Evolutionary conservation across 2,329 filamentous ascomycete genomes (phyloP), one percentile per base, ranked within the genome.

Genomic region (Fusarium musae): DNA sequence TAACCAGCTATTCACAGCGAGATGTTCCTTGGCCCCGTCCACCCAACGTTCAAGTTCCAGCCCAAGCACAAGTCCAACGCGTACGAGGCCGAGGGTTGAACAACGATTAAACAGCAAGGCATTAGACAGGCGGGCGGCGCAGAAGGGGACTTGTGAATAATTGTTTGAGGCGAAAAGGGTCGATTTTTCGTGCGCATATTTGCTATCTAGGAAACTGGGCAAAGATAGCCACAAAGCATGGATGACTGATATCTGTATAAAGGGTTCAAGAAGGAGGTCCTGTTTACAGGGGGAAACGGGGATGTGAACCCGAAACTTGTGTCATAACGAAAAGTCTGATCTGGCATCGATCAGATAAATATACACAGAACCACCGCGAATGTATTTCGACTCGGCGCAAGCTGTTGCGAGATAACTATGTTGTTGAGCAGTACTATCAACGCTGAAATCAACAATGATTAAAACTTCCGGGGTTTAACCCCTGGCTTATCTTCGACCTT

Each of bases 1-100:
- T 78, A 70, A 79, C 49, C 17, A 49, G 28, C 16, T 28, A 37
- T 78, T 46, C 70, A 58, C 68, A 97, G 96, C 82, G 96, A 99
- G 81, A 98, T 99, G 95, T 99, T 97, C 86, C 88, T 99, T 23
- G 96, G 96, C 12, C 94, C 94, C 50, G 93, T 94, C 11, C 94
- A 97, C 76, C 91, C 93, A 43, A 92, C 93, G 77, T 99, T 98
- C 87, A 92, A 93, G 75, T 99, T 98, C 84, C 91, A 96, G 84
- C 96, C 96, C 6, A 99, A 99, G 87, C 96, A 99, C 86, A 98
- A 97, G 86, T 96, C 94, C 52, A 97, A 97, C 80, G 90, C 92
- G 59, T 97, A 97, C 54, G 94, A 95, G 82, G 92, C 91, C 4
- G 91, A 94, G 79, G 92, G 92, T 54, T 92, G 82, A 76, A 46